Evolutionary conservation across 176 grass and related monocot species (phyloP).

Genomic region (Carex myosuroides): DNA sequence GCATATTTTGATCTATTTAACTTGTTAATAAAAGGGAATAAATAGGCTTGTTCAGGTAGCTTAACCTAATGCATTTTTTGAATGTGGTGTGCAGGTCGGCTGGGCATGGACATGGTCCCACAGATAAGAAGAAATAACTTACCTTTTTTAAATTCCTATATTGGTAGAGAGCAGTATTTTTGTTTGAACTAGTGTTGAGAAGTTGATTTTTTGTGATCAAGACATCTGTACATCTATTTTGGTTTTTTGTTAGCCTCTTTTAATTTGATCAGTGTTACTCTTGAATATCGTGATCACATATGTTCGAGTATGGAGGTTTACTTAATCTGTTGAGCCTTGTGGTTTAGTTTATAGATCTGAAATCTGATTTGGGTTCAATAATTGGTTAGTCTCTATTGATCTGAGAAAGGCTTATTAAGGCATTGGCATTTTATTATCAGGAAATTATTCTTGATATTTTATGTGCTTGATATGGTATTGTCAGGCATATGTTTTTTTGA

Average conservation of each 20-base stretch:
- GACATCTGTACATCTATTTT: neutral
- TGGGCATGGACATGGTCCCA: constrained; percentile 11
- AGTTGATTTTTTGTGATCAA: neutral
- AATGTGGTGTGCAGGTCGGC: constrained; percentile 6
- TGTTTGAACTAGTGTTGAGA: neutral
- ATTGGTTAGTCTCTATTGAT: neutral
- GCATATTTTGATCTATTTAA: neutral
- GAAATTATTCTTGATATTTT: no score
- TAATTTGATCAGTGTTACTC: neutral
- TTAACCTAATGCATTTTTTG: neutral
- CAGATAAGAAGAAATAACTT: constrained; percentile 26
- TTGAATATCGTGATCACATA: neutral
- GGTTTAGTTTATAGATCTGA: neutral
- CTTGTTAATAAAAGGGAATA: no score
- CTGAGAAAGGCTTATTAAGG: neutral
- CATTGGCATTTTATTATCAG: no score
- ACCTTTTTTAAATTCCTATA: neutral
- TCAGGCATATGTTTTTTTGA: no score
- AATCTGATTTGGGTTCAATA: neutral
- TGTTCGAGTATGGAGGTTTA: neutral
- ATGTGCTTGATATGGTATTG: no score
- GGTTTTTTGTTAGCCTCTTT: neutral
- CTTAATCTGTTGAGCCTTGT: neutral
- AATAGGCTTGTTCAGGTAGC: neutral
- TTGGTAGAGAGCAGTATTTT: neutral